Evolutionary conservation across 257 asterid species (phyloP), one percentile per base, ranked within the genome.

Genomic region (Forsythia viridissima): DNA sequence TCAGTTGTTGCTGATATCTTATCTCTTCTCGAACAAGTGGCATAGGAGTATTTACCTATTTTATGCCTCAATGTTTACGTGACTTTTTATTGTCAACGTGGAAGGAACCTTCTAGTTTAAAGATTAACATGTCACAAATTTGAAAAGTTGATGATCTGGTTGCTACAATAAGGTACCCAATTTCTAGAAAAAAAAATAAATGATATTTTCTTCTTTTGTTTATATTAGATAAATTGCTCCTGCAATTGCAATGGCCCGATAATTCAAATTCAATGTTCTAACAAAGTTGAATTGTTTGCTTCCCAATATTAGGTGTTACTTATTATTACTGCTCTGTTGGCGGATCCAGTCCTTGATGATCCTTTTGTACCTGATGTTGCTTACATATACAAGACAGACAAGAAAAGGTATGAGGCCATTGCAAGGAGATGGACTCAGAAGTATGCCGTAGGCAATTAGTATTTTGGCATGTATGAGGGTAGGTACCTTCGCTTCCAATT

Each of bases 341-440:
- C 93, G 63, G 98, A 93, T 84, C 97, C 98, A 59, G 92, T 89
- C 83, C 98, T 94, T 3, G 96, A 93, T 72, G 97, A 92, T 76
- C 97, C 96, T 7, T 86, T 93, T 92, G 97, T 92, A 65, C 97
- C 98, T 0, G 97, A 92, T 88, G 92, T 91, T 59, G 98, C 96
- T 40, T 90, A 91, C 79, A 93, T 92, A 96, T 93, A 88, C 88
- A 93, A 91, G 88, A 92, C 94, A 24, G 95, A 93, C 83, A 87
- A 87, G 86, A 82, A 80, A 83, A 92, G 87, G 92, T 93, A 92
- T 41, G 97, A 93, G 86, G 87, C 80, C 79, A 93, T 94, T 59
- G 98, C 98, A 74, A 88, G 98, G 90, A 90, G 93, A 90, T 93
- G 97, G 97, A 93, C 98, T 80, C 94, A 89, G 88, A 93, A 93